phyloP scores from a whole-genome alignment of 768 basidiomycete species.

The Trametes villosa region DNA sequence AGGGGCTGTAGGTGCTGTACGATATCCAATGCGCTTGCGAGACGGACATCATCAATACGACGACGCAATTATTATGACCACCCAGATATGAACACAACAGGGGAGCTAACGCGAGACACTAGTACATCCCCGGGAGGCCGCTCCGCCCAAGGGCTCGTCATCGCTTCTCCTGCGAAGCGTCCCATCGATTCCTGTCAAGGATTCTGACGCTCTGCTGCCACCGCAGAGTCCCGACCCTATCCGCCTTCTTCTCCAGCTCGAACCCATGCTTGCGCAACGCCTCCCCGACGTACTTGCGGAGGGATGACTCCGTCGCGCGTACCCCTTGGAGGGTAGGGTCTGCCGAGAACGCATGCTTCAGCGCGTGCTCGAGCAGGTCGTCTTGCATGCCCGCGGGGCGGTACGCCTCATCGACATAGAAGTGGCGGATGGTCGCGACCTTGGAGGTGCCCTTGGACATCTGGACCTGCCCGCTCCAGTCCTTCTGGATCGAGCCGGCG shows the following conservation, averaged over 20 bases:
- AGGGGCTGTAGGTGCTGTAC: not conserved
- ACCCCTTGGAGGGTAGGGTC: slow-evolving; percentile 49
- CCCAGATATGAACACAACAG: too few relatives aligned
- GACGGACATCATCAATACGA: too few relatives aligned
- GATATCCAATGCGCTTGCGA: not conserved
- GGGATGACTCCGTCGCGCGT: slow-evolving; percentile 50
- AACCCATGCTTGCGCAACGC: slow-evolving; percentile 57
- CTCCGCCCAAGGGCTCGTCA: not conserved
- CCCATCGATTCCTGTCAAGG: slow-evolving; percentile 53
- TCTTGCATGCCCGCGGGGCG: slow-evolving; percentile 59
- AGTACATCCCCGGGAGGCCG: not conserved
- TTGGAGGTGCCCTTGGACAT: slow-evolving; percentile 43
- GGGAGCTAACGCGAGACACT: too few relatives aligned
- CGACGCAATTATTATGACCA: too few relatives aligned
- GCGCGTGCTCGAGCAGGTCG: slow-evolving; percentile 66
- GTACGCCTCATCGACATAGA: slow-evolving; percentile 71
- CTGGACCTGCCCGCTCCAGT: slow-evolving; percentile 23
- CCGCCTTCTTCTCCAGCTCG: slow-evolving; percentile 43
- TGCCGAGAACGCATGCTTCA: slow-evolving; percentile 58
- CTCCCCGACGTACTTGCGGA: slow-evolving; percentile 53
- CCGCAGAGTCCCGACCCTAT: slow-evolving; percentile 54
- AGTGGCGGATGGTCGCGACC: slow-evolving; percentile 72
- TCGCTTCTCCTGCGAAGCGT: slow-evolving; percentile 22
- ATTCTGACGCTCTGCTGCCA: slow-evolving; percentile 57
- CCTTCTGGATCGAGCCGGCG: slow-evolving; percentile 14